Base-by-base conservation (phyloP, 2,329 filamentous ascomycete species). In the Chaetothyriales sp. region DNA sequence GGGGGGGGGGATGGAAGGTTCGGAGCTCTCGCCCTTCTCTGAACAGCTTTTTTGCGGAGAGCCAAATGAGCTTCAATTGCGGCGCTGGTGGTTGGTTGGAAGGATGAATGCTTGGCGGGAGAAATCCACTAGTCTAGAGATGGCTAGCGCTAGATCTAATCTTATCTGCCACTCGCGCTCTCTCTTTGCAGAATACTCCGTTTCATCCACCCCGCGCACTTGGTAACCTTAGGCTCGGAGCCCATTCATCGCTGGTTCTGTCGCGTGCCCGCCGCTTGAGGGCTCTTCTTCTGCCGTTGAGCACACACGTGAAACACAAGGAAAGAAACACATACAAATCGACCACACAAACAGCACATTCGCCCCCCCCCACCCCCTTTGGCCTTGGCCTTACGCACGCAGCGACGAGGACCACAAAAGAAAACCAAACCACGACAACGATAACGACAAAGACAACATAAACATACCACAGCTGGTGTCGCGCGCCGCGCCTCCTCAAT, bases 81-180 rank as follows among this genome's bases (percentile, higher is more conserved):
- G 32, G 32, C 12, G 10, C 10, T 15, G 44, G 44, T 55, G 45
- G 48, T 22, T 20, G 25, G 25, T 18, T 18, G 25, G 22, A n/a
- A n/a, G 5, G 12, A 12, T n/a, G 10, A 2, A 39, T 15, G 10
- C 32, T 39, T 39, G 32, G 32, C 32, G 12, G 10, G 4, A 3
- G 10, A 4, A 2, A 15, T 2, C 12, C 10, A 12, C 32, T 39
- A 39, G 32, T 2, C 15, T 15, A 4, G 5, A 15, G 5, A 2
- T 12, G 43, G 32, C 43, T 52, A 32, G 47, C 46, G 18, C 51
- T 49, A 51, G 46, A 56, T 48, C 19, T 47, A 18, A 46, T 52
- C 47, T 53, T 54, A 49, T 54, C 52, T 39, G 2, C 2, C 10
- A 39, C 3, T 39, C 2, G n/a, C n/a, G n/a, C n/a, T n/a, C n/a